phyloP scores from a whole-genome alignment of 768 basidiomycete species.

The Lenzites betulinus region DNA sequence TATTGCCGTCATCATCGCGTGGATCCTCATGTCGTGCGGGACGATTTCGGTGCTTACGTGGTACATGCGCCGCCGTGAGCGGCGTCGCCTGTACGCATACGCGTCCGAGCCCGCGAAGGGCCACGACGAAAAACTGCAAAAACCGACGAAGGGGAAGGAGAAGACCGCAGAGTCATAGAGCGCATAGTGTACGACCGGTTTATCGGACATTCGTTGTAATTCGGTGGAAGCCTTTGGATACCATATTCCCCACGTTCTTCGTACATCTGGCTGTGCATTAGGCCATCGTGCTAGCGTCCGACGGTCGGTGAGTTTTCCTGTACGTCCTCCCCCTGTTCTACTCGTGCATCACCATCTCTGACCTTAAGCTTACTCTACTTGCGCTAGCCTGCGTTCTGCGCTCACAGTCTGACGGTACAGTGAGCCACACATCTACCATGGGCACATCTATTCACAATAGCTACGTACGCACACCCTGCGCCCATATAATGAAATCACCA shows the following conservation, averaged over 20 bases:
- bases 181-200: not conserved
- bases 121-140: not conserved
- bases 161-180: slow-evolving; percentile 5
- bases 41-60: slow-evolving; percentile 29
- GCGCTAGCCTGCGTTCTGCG: too few relatives aligned
- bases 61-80: slow-evolving; percentile 19
- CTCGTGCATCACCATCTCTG: too few relatives aligned
- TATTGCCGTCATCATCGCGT: slow-evolving; percentile 37
- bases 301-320: too few relatives aligned
- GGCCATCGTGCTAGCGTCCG: too few relatives aligned
- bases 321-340: too few relatives aligned
- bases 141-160: slow-evolving; percentile 13
- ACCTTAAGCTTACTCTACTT: too few relatives aligned
- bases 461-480: too few relatives aligned
- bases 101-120: not conserved
- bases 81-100: slow-evolving; percentile 3
- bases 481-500: too few relatives aligned
- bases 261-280: not conserved
- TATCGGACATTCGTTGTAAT: not conserved
- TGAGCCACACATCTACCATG: too few relatives aligned
- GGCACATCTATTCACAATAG: too few relatives aligned
- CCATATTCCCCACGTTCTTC: not conserved
- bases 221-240: too few relatives aligned
- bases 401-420: too few relatives aligned
- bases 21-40: slow-evolving; percentile 31